Conservation (phyloP, 805 yeast species). For the Candida endomychidarum region DNA sequence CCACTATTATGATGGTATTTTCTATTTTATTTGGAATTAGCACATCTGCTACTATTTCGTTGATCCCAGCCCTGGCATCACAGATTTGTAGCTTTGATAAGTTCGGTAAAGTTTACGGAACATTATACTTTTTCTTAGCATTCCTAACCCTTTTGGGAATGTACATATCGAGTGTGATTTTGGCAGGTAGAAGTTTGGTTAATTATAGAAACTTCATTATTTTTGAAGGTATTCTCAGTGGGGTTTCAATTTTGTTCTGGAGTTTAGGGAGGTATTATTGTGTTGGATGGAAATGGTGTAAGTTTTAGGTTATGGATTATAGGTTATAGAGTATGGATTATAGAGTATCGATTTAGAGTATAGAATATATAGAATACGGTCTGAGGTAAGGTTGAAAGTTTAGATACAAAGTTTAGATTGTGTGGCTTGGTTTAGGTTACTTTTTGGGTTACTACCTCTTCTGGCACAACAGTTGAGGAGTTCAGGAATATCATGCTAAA, state of each 20-base stretch:
- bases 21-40: slow-evolving; percentile 53
- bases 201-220: slow-evolving; percentile 45
- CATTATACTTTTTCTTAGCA: slow-evolving; percentile 44
- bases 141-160: slow-evolving; percentile 31
- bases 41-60: slow-evolving; percentile 54
- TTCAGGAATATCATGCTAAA: no score
- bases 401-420: no score
- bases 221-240: slow-evolving; percentile 42
- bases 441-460: no score
- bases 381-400: no score
- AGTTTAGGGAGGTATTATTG: slow-evolving; percentile 42
- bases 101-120: slow-evolving; percentile 56
- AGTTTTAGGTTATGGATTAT: slow-evolving; percentile 21
- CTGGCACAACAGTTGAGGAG: no score
- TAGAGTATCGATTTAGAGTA: not conserved
- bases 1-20: slow-evolving; percentile 43
- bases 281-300: slow-evolving; percentile 42
- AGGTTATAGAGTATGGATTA: not conserved
- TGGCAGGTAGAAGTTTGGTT: slow-evolving; percentile 23
- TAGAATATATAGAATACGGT: no score
- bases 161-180: slow-evolving; percentile 27
- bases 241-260: slow-evolving; percentile 41
- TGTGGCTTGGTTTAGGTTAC: no score
- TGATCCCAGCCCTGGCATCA: slow-evolving; percentile 60
- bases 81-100: slow-evolving; percentile 55